Evolutionary conservation across 2,329 filamentous ascomycete species (phyloP).

Genomic region (Coniochaeta ligniaria): DNA sequence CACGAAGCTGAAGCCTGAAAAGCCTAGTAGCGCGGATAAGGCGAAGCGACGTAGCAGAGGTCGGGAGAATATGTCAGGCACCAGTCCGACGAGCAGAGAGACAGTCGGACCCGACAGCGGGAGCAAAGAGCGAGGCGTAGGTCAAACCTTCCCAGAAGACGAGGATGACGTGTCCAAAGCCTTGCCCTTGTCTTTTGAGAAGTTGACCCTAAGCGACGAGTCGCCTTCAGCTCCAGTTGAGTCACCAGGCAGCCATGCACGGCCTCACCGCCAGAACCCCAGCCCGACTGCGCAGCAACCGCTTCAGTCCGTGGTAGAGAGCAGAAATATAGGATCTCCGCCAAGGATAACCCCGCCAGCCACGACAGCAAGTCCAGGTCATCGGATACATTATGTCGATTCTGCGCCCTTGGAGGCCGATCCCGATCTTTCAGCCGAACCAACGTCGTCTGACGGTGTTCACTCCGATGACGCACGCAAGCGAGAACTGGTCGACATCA

Average conservation of each 20-base stretch:
- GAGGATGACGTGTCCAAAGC: constrained; percentile 7
- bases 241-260: constrained; percentile 7
- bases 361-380: not conserved
- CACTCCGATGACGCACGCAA: constrained; percentile 7
- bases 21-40: constrained; percentile 11
- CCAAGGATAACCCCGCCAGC: not conserved
- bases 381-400: not conserved
- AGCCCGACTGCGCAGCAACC: not conserved
- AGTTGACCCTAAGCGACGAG: constrained; percentile 23
- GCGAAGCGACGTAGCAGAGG: constrained; percentile 6
- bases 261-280: not conserved
- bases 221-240: constrained; percentile 16
- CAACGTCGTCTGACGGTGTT: constrained; percentile 3
- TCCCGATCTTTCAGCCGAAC: constrained; percentile 3
- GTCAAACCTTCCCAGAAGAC: constrained; percentile 12
- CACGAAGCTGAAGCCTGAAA: constrained; percentile 17
- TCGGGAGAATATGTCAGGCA: constrained; percentile 5
- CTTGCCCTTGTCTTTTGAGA: constrained; percentile 24
- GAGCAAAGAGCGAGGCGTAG: constrained; percentile 18
- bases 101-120: not conserved
- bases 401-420: constrained; percentile 8
- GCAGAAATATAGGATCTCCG: not conserved
- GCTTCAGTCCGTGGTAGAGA: constrained; percentile 5
- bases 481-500: constrained; percentile 2
- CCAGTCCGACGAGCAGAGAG: not conserved